phyloP scores from a whole-genome alignment of 768 basidiomycete genomes.

The Tulasnella sp. region DNA sequence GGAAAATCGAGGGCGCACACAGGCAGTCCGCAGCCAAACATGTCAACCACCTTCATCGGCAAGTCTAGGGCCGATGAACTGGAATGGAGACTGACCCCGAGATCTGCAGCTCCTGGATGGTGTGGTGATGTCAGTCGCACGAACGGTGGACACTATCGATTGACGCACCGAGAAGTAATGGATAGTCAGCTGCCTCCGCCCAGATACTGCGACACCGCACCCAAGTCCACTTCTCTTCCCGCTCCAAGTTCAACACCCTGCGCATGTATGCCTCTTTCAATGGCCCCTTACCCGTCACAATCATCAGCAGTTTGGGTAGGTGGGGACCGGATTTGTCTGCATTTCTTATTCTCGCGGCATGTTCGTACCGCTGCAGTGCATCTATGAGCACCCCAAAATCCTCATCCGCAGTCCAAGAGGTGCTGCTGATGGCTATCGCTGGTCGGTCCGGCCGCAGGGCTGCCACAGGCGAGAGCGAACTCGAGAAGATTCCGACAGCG shows the following conservation, averaged over 20 bases:
- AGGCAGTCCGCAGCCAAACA: slow-evolving; percentile 95
- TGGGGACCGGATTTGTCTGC: not conserved
- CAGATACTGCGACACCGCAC: slow-evolving; percentile 74
- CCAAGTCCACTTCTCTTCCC: slow-evolving; percentile 48
- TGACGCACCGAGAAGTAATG: slow-evolving; percentile 56
- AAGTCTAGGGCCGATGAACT: slow-evolving; percentile 85
- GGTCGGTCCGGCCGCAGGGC: slow-evolving; percentile 55
- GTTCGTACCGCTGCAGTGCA: slow-evolving; percentile 61
- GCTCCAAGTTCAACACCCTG: slow-evolving; percentile 45
- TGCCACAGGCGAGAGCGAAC: slow-evolving; percentile 13
- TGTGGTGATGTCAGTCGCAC: not conserved
- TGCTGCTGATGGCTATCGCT: slow-evolving; percentile 79
- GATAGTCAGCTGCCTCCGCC: slow-evolving; percentile 86
- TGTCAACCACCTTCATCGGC: slow-evolving; percentile 99
- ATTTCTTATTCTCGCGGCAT: slow-evolving; percentile 33
- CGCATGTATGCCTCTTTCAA: slow-evolving; percentile 61
- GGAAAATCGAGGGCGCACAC: slow-evolving; percentile 81
- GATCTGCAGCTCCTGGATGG: slow-evolving; percentile 64
- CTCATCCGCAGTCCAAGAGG: slow-evolving; percentile 96
- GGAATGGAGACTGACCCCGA: slow-evolving; percentile 83
- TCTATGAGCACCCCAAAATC: slow-evolving; percentile 77
- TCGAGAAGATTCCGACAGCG: slow-evolving; percentile 21
- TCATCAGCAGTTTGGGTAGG: slow-evolving; percentile 66
- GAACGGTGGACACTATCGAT: not conserved
- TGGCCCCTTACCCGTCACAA: slow-evolving; percentile 88